These are phyloP conservation scores for Penicillium sp. DNA, from an alignment of 2,329 filamentous ascomycete genomes.

Conservation along the genomic window DNA sequence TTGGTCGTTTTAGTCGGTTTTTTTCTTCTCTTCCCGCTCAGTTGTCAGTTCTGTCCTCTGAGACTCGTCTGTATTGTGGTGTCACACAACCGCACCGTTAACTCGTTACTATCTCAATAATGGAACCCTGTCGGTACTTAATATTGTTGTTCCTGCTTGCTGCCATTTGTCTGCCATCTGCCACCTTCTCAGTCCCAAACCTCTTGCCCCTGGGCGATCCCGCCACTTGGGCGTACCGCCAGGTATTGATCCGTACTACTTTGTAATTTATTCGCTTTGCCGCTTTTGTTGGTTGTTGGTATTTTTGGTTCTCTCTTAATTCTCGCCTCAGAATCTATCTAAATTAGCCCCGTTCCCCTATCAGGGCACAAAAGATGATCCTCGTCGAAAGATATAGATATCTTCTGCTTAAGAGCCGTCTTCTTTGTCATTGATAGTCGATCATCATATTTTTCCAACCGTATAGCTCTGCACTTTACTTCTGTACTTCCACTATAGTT, in stretches of 20 bases:
- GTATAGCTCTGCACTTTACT: neutral
- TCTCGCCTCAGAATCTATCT: neutral
- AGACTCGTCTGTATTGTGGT: slow-evolving; percentile 6
- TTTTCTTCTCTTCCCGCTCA: neutral
- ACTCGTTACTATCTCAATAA: slow-evolving; percentile 13
- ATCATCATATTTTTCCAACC: neutral
- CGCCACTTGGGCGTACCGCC: neutral
- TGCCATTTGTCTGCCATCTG: neutral
- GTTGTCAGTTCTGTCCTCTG: neutral
- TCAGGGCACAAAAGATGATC: neutral
- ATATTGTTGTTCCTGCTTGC: neutral
- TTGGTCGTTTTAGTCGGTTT: neutral
- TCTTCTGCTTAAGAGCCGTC: neutral
- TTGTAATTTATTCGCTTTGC: neutral
- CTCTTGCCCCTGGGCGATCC: neutral
- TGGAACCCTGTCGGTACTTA: neutral
- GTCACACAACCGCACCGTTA: slow-evolving; percentile 31
- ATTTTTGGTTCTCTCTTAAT: slow-evolving; percentile 5
- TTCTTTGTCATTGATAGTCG: neutral
- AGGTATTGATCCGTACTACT: slow-evolving; percentile 10
- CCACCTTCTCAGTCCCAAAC: too few relatives aligned
- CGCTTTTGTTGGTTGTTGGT: slow-evolving; percentile 4
- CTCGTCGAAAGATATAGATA: neutral
- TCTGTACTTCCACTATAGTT: neutral
- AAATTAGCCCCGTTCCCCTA: neutral